A percentile compares a stretch with the other conserved stretches of the same genome.
These are phyloP conservation scores for Nicotiana benthamiana DNA, from an alignment of 257 asterid genomes.

Conservation along the genomic window DNA sequence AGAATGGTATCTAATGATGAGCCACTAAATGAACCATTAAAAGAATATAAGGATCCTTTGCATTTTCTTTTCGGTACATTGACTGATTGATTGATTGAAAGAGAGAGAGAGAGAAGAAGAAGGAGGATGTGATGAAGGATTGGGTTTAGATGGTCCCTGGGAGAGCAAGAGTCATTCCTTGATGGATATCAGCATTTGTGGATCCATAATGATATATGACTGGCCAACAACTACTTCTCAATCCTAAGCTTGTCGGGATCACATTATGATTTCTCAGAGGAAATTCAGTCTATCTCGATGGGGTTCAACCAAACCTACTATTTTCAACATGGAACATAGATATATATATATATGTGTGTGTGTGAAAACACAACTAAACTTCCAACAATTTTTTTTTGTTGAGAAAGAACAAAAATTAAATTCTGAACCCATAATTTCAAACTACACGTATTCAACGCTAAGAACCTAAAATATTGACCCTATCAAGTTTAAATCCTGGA, in stretches of 20 bases:
- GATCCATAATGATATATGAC: too few relatives aligned
- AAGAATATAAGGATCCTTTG: background rate
- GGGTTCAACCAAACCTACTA: too few relatives aligned
- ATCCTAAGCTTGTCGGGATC: background rate
- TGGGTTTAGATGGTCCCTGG: background rate
- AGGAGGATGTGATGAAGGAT: background rate
- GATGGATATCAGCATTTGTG: background rate
- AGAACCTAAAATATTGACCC: background rate
- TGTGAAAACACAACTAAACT: too few relatives aligned
- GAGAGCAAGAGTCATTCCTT: background rate
- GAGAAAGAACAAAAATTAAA: too few relatives aligned
- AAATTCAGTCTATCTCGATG: too few relatives aligned
- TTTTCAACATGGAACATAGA: too few relatives aligned
- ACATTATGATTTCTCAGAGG: background rate
- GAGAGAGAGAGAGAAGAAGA: background rate
- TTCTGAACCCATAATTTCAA: too few relatives aligned
- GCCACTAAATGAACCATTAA: background rate
- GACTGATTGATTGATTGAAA: background rate
- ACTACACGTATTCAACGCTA: background rate
- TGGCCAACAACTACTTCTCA: background rate
- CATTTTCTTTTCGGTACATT: background rate
- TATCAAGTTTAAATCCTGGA: background rate
- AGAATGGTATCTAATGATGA: background rate
- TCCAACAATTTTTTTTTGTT: too few relatives aligned
- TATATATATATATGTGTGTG: too few relatives aligned